These are phyloP conservation scores for Gnomoniopsis sp. DNA, from an alignment of 2,329 filamentous ascomycete genomes.

Conservation along the genomic window DNA sequence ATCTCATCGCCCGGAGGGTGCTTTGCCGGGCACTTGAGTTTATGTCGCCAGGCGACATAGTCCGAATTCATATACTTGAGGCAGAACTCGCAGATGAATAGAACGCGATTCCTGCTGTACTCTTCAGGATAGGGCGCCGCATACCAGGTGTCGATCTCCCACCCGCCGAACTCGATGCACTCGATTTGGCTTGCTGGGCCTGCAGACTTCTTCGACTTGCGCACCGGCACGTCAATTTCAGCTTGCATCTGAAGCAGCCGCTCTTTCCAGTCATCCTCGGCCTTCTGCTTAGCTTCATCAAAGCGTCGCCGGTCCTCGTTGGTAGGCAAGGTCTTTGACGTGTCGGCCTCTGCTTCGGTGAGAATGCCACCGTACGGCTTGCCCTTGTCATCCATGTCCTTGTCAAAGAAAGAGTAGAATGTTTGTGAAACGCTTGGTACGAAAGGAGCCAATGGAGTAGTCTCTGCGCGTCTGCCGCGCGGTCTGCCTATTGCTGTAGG, in stretches of 20 bases:
- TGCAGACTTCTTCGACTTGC: constrained; percentile 70
- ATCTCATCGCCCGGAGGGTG: constrained; percentile 98
- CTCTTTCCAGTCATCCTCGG: constrained; percentile 87
- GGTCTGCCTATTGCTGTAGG: constrained; percentile 32
- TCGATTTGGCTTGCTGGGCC: constrained; percentile 95
- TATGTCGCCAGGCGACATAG: constrained; percentile 96
- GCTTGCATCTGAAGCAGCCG: constrained; percentile 58
- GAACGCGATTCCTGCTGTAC: constrained; percentile 90
- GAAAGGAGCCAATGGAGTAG: constrained; percentile 29
- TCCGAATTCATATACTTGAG: constrained; percentile 99
- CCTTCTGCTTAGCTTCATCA: constrained; percentile 83
- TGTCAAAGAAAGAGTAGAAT: constrained; percentile 86
- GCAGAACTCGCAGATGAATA: constrained; percentile 99
- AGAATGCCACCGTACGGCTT: constrained; percentile 96
- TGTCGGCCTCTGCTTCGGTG: constrained; percentile 85
- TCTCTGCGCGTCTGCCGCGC: constrained; percentile 35
- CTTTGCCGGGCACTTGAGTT: constrained; percentile 93
- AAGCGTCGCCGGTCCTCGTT: constrained; percentile 81
- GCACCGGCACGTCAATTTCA: constrained; percentile 58
- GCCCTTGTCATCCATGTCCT: constrained; percentile 86
- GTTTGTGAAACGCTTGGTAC: constrained; percentile 57
- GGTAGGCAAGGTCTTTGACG: constrained; percentile 79
- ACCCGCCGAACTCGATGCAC: constrained; percentile 96
- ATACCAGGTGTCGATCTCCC: constrained; percentile 99
- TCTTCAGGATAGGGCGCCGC: constrained; percentile 97